Evolutionary conservation across 1,284 basidiomycete genomes (phyloP).

Genomic region (Erythrobasidium hasegawianum): DNA sequence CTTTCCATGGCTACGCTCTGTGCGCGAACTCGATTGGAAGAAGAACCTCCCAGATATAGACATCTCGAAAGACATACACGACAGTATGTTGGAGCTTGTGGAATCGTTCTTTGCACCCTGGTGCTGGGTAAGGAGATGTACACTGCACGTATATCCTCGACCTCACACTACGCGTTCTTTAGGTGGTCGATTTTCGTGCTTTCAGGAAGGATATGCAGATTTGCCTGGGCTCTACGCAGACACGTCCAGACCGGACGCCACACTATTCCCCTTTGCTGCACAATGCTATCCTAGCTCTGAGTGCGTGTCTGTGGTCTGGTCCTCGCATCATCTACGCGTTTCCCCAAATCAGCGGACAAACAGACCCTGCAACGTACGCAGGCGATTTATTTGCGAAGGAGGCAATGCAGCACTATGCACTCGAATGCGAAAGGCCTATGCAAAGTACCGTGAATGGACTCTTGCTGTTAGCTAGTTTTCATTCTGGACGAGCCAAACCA

Average conservation of each 20-base stretch:
- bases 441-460: slow-evolving; percentile 45
- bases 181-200: slow-evolving; percentile 9
- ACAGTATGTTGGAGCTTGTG: slow-evolving; percentile 14
- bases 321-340: slow-evolving; percentile 12
- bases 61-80: slow-evolving; percentile 5
- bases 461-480: slow-evolving; percentile 44
- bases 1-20: slow-evolving; percentile 23
- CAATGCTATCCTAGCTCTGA: slow-evolving; percentile 62
- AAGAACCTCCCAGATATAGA: slow-evolving; percentile 33
- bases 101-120: slow-evolving; percentile 27
- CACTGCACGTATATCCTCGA: too few relatives aligned
- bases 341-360: slow-evolving; percentile 12
- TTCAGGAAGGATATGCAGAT: slow-evolving; percentile 40
- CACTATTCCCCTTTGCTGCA: slow-evolving; percentile 69
- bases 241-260: slow-evolving; percentile 53
- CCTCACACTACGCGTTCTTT: not conserved
- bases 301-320: slow-evolving; percentile 58
- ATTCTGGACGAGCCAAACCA: slow-evolving; percentile 40
- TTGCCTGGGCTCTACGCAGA: slow-evolving; percentile 41
- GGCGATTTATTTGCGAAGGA: slow-evolving; percentile 34
- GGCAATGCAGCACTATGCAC: slow-evolving; percentile 44
- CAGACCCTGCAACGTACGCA: not conserved
- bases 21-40: slow-evolving; percentile 33
- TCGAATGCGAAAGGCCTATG: slow-evolving; percentile 45
- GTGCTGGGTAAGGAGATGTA: slow-evolving; percentile 12